A percentile compares a stretch with the other conserved stretches of the same genome.
Evolutionary conservation across 2,329 filamentous ascomycete species (phyloP).

Genomic region (Diaporthe aspalathi): DNA sequence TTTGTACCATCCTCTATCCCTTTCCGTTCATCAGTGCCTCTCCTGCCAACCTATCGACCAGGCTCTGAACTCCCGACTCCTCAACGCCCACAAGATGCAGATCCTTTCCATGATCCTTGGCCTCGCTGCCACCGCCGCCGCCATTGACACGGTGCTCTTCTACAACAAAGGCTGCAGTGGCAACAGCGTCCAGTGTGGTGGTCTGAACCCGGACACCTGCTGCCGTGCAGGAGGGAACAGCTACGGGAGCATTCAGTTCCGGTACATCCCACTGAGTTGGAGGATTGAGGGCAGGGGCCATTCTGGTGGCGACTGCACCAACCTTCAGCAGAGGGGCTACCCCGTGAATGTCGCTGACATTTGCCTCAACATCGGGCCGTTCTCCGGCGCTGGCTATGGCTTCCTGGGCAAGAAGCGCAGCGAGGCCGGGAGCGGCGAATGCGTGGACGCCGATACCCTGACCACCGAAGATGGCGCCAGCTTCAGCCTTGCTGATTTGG

Average conservation of each 20-base stretch:
- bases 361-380: neutral
- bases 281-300: neutral
- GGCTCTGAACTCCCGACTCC: neutral
- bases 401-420: neutral
- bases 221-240: neutral
- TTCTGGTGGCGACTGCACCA: constrained; percentile 5
- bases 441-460: neutral
- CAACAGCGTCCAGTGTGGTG: constrained; percentile 3
- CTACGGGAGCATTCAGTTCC: constrained; percentile 7
- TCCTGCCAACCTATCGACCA: neutral
- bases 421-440: neutral
- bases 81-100: constrained; percentile 1
- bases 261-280: constrained; percentile 7
- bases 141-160: constrained; percentile 9
- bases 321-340: constrained; percentile 7
- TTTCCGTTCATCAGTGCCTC: neutral
- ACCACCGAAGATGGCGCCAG: neutral
- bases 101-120: neutral
- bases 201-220: constrained; percentile 8
- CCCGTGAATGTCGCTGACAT: neutral
- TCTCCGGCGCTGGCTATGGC: constrained; percentile 18
- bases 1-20: neutral
- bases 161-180: constrained; percentile 4
- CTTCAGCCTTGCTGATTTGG: constrained; percentile 5
- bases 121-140: constrained; percentile 11